Percentiles rank a stretch among this genome's conserved stretches.
These are phyloP conservation scores for Phellinidium pouzarii DNA, from an alignment of 1,284 basidiomycete species.

Conservation along the genomic window DNA sequence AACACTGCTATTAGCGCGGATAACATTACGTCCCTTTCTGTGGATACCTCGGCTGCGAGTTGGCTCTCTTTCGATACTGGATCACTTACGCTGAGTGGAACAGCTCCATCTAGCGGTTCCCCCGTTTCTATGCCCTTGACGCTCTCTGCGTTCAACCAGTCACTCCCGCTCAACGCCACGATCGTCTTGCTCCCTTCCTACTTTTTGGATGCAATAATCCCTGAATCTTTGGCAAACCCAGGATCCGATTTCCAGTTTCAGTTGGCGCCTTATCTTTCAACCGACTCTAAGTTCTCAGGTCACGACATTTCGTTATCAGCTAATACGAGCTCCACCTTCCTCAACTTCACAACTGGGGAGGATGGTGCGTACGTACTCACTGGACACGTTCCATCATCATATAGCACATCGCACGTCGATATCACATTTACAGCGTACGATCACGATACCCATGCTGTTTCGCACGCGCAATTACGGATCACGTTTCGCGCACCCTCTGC, in stretches of 20 bases:
- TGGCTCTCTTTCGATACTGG: constrained; percentile 63
- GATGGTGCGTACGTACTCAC: constrained; percentile 28
- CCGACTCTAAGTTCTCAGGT: not conserved
- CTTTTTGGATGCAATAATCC: constrained; percentile 1
- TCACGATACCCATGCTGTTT: constrained; percentile 59
- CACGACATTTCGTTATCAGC: constrained; percentile 7
- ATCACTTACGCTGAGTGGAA: constrained; percentile 56
- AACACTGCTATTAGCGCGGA: constrained; percentile 44
- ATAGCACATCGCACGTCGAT: constrained; percentile 32
- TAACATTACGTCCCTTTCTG: constrained; percentile 44
- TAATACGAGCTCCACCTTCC: not conserved
- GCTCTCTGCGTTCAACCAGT: constrained; percentile 61
- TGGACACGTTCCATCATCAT: constrained; percentile 46
- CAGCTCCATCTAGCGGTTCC: constrained; percentile 37
- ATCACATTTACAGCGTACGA: constrained; percentile 63
- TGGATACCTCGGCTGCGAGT: constrained; percentile 48
- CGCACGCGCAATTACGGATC: constrained; percentile 54
- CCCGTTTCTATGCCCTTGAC: constrained; percentile 45
- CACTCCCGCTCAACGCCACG: constrained; percentile 29
- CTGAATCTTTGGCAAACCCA: constrained; percentile 4
- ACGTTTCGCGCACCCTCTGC: constrained; percentile 35
- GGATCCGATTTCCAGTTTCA: not conserved
- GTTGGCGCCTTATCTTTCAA: constrained; percentile 1
- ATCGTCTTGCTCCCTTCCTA: constrained; percentile 8
- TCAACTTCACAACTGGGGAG: constrained; percentile 1